phyloP scores from a whole-genome alignment of 31 red algal species.

The Endocladia muricata region DNA sequence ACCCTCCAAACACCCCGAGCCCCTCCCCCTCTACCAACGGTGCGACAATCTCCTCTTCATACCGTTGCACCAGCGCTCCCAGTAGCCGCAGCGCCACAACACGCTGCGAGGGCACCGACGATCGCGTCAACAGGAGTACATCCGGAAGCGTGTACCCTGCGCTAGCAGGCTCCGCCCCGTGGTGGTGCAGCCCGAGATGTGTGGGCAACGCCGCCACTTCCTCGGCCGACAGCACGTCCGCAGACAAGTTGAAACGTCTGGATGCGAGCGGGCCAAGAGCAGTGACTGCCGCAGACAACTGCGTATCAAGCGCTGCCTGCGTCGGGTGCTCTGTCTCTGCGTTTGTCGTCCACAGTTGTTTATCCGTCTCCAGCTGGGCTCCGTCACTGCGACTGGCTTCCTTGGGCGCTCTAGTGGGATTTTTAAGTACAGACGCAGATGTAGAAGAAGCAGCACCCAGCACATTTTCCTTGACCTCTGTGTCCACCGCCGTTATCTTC shows the following conservation, averaged over 20 bases:
- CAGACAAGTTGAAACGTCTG: slow-evolving; percentile 49
- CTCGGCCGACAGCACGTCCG: slow-evolving; percentile 28
- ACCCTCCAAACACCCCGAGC: slow-evolving; percentile 34
- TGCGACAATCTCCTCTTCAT: slow-evolving; percentile 13
- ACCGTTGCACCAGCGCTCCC: slow-evolving; percentile 14
- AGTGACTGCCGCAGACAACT: slow-evolving; percentile 24
- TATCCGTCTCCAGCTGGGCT: slow-evolving; percentile 23
- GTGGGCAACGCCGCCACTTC: slow-evolving; percentile 35
- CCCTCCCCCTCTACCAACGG: slow-evolving; percentile 48
- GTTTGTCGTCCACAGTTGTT: slow-evolving; percentile 58
- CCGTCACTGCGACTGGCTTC: background rate
- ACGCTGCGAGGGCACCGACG: slow-evolving; percentile 53
- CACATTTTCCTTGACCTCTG: background rate
- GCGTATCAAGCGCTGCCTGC: slow-evolving; percentile 23
- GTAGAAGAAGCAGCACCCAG: too few relatives aligned
- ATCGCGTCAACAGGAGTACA: slow-evolving; percentile 50
- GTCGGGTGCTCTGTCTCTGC: slow-evolving; percentile 12
- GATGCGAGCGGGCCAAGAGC: slow-evolving; percentile 26
- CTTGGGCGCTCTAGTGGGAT: background rate
- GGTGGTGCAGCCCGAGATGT: slow-evolving; percentile 68
- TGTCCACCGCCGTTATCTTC: background rate
- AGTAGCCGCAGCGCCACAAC: slow-evolving; percentile 58
- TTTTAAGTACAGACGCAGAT: too few relatives aligned
- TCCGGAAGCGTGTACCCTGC: slow-evolving; percentile 78
- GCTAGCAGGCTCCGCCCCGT: slow-evolving; percentile 52